Conservation (phyloP, 345 rosid species). For the Abelmoschus esculentus region DNA sequence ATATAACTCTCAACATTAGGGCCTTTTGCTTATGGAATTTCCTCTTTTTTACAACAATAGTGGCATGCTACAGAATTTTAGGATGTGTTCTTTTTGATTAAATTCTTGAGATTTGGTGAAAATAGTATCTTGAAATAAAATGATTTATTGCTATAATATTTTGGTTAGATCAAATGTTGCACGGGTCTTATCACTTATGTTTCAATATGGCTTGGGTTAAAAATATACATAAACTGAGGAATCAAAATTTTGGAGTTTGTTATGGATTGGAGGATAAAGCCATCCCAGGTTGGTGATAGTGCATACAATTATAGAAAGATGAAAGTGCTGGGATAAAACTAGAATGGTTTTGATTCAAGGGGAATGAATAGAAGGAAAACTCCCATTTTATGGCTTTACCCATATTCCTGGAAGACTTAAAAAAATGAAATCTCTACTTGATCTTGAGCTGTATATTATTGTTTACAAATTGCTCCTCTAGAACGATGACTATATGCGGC, state of each 20-base stretch:
- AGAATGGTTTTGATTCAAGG: not conserved
- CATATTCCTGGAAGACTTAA: not conserved
- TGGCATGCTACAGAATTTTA: not conserved
- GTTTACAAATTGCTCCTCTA: not conserved
- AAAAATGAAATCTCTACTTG: not conserved
- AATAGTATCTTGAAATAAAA: not conserved
- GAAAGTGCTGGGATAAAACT: not conserved
- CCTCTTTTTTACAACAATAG: no score
- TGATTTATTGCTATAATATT: not conserved
- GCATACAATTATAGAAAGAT: not conserved
- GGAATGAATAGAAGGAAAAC: not conserved
- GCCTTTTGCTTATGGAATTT: not conserved
- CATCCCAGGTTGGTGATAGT: not conserved
- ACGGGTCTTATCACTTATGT: not conserved
- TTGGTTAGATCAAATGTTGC: not conserved
- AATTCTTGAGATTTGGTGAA: not conserved
- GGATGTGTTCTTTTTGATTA: not conserved
- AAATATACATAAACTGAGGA: not conserved
- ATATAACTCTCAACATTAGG: not conserved
- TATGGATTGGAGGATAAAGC: not conserved
- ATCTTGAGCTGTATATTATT: not conserved
- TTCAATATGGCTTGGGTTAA: not conserved
- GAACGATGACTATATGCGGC: not conserved
- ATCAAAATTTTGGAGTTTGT: constrained; percentile 1
- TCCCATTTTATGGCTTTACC: not conserved